Evolutionary conservation across 768 basidiomycete genomes (phyloP).

Genomic region (Lyophyllum shimeji): DNA sequence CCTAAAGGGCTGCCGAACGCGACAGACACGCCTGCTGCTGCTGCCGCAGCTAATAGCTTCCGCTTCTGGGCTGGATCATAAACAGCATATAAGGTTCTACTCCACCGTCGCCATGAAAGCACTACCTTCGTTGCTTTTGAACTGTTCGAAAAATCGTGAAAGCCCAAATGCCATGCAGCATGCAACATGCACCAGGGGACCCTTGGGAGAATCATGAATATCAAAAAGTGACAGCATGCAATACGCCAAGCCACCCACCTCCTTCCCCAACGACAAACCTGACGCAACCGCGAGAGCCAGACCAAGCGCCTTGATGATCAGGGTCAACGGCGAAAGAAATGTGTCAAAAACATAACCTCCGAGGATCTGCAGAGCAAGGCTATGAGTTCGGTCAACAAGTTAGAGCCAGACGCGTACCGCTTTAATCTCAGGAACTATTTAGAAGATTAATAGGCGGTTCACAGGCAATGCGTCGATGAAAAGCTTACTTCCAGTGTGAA

Average conservation of each 20-base stretch:
- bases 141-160: slow-evolving; percentile 65
- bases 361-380: slow-evolving; percentile 51
- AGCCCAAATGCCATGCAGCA: slow-evolving; percentile 78
- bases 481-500: slow-evolving; percentile 75
- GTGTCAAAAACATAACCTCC: slow-evolving; percentile 86
- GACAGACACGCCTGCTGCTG: slow-evolving; percentile 84
- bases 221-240: not conserved
- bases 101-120: not conserved
- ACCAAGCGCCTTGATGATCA: slow-evolving; percentile 83
- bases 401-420: slow-evolving; percentile 43
- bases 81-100: not conserved
- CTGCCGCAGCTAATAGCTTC: slow-evolving; percentile 78
- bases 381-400: not conserved
- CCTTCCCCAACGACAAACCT: slow-evolving; percentile 83
- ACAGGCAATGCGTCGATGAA: not conserved
- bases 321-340: slow-evolving; percentile 83
- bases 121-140: slow-evolving; percentile 75
- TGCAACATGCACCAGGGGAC: slow-evolving; percentile 81
- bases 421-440: slow-evolving; percentile 74
- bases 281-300: slow-evolving; percentile 84
- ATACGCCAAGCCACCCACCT: slow-evolving; percentile 45
- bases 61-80: slow-evolving; percentile 64
- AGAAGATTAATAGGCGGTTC: not conserved
- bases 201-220: slow-evolving; percentile 41
- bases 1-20: slow-evolving; percentile 88